Evolutionary conservation across 225 moss, liverwort and hornwort species (phyloP).

Genomic region (Straminergon stramineum): DNA sequence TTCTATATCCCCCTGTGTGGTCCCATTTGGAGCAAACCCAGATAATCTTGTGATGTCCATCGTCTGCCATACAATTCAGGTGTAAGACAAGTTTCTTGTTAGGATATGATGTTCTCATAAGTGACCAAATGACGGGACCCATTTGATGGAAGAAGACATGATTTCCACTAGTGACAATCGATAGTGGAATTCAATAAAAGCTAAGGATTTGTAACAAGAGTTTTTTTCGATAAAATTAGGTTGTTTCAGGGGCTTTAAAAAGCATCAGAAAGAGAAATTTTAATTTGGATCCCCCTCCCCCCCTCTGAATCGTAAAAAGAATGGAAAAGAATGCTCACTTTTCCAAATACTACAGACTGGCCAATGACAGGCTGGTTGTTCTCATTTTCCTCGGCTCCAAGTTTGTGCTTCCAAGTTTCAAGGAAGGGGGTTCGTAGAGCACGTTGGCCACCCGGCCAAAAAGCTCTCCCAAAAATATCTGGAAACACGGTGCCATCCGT

Average conservation of each 20-base stretch:
- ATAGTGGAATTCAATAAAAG: not conserved
- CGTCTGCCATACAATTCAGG: slow-evolving; percentile 20
- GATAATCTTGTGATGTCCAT: slow-evolving; percentile 44
- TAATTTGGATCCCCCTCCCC: not conserved
- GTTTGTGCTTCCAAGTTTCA: slow-evolving; percentile 54
- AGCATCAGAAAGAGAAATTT: not conserved
- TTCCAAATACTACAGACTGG: slow-evolving; percentile 42
- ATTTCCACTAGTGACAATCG: not conserved
- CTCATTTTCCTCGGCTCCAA: slow-evolving; percentile 46
- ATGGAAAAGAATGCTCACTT: not conserved
- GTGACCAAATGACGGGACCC: not conserved
- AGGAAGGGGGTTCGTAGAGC: slow-evolving; percentile 55
- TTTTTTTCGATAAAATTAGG: too few relatives aligned
- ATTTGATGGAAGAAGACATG: not conserved
- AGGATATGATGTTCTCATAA: not conserved
- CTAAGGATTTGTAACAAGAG: not conserved
- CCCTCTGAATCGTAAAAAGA: not conserved
- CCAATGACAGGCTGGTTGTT: slow-evolving; percentile 55
- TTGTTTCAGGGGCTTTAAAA: not conserved
- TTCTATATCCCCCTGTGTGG: slow-evolving; percentile 51
- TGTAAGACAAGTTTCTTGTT: not conserved
- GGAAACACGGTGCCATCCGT: slow-evolving; percentile 55
- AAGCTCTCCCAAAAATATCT: slow-evolving; percentile 56
- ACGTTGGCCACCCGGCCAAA: slow-evolving; percentile 57
- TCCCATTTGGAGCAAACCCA: slow-evolving; percentile 57